Evolutionary conservation across 176 grass and related monocot genomes (phyloP).

Genomic region (Bolboschoenus planiculmis): DNA sequence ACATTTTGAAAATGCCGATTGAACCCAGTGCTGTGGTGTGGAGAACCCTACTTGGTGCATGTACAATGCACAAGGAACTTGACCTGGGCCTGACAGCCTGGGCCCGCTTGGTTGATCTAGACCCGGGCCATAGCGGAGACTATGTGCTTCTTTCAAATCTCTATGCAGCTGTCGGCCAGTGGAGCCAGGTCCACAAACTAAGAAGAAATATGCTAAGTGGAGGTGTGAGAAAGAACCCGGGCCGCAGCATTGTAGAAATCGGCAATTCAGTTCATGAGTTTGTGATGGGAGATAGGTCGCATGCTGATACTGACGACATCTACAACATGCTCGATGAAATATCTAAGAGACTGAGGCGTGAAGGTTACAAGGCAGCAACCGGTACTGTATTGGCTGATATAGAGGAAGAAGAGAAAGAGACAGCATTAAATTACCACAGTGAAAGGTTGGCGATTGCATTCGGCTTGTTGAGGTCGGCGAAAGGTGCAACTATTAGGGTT

Average conservation of each 20-base stretch:
- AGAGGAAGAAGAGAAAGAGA: conserved; percentile 84
- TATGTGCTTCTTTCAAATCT: conserved; percentile 85
- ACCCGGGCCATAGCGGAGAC: conserved; percentile 67
- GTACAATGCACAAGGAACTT: conserved; percentile 72
- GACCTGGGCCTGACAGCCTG: conserved; percentile 59
- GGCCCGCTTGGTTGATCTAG: conserved; percentile 47
- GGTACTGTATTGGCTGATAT: conserved; percentile 72
- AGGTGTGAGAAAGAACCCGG: conserved; percentile 73
- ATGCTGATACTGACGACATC: conserved; percentile 53
- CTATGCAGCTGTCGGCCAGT: conserved; percentile 58
- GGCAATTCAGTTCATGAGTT: conserved; percentile 58
- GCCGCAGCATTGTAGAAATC: conserved; percentile 56
- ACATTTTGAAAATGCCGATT: conserved; percentile 61
- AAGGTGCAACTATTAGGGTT: conserved; percentile 52
- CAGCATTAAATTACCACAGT: conserved; percentile 68
- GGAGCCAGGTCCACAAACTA: conserved; percentile 55
- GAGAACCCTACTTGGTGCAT: conserved; percentile 78
- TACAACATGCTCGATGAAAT: conserved; percentile 63
- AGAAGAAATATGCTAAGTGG: conserved; percentile 48
- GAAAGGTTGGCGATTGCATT: conserved; percentile 85
- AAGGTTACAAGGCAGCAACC: conserved; percentile 53
- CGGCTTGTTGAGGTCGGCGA: conserved; percentile 56
- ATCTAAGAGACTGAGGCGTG: conserved; percentile 40
- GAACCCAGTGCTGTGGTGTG: conserved; percentile 63
- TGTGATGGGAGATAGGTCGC: conserved; percentile 77